A percentile compares a stretch with the other conserved stretches of the same genome.
phyloP scores from a whole-genome alignment of 2,329 filamentous ascomycete genomes.

The Aphanocladium album region DNA sequence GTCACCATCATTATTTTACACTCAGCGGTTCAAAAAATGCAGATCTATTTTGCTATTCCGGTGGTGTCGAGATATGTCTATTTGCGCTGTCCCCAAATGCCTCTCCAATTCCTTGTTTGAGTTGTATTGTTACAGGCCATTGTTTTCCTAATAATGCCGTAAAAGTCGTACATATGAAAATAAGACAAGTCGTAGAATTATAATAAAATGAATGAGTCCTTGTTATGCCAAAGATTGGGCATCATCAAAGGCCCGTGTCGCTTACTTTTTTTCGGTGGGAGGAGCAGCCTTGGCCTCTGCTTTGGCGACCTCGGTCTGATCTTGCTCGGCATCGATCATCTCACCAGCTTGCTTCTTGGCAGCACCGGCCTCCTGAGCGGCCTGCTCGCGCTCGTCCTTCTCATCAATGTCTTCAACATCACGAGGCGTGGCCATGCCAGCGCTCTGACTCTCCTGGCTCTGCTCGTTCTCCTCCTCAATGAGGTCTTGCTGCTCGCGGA shows the following conservation, averaged over 20 bases:
- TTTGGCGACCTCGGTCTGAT: not conserved
- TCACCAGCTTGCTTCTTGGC: slow-evolving; percentile 48
- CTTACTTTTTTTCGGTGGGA: slow-evolving; percentile 11
- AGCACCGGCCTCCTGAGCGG: slow-evolving; percentile 44
- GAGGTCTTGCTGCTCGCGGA: slow-evolving; percentile 97
- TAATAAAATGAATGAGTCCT: slow-evolving; percentile 7
- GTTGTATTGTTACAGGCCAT: slow-evolving; percentile 13
- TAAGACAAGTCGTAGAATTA: slow-evolving; percentile 15
- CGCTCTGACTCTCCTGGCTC: slow-evolving; percentile 72
- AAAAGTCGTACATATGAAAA: slow-evolving; percentile 16
- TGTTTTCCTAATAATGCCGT: slow-evolving; percentile 9
- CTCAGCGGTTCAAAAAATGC: slow-evolving; percentile 1
- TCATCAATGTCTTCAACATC: slow-evolving; percentile 94
- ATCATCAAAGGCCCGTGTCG: not conserved
- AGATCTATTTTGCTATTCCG: slow-evolving; percentile 13
- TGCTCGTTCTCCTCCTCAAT: slow-evolving; percentile 97
- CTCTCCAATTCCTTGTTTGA: slow-evolving; percentile 12
- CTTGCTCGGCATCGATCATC: slow-evolving; percentile 47
- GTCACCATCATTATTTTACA: not conserved
- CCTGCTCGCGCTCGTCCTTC: slow-evolving; percentile 66
- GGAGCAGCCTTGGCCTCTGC: not conserved
- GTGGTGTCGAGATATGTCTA: slow-evolving; percentile 15
- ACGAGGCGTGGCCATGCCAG: slow-evolving; percentile 68
- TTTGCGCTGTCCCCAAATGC: slow-evolving; percentile 12
- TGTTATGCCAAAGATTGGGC: not conserved